phyloP scores from a whole-genome alignment of 495 filamentous ascomycete genomes.

The Rhizodiscina lignyota region DNA sequence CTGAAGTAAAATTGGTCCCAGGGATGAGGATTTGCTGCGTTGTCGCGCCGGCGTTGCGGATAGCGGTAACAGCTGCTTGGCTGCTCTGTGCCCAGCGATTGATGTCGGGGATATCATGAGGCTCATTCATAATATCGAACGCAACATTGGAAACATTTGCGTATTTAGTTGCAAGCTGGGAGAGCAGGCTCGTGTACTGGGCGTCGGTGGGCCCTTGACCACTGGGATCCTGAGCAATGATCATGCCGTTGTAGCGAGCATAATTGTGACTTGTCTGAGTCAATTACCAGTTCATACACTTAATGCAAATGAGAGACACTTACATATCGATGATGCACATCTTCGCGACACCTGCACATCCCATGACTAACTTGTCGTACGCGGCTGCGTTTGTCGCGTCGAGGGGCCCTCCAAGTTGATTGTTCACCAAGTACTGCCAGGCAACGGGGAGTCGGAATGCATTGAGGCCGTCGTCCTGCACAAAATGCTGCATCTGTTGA shows the following conservation, averaged over 20 bases:
- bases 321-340: conserved; percentile 43
- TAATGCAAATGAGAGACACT: no score
- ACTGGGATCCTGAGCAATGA: conserved; percentile 44
- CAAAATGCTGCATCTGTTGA: conserved; percentile 46
- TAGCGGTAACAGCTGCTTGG: conserved; percentile 41
- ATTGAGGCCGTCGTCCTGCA: conserved; percentile 32
- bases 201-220: conserved; percentile 37
- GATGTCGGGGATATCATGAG: conserved; percentile 32
- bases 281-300: no score
- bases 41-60: conserved; percentile 37
- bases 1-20: conserved; percentile 31
- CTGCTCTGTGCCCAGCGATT: conserved; percentile 31
- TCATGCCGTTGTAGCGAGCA: conserved; percentile 38
- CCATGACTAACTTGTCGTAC: conserved; percentile 40
- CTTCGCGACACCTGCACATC: conserved; percentile 35
- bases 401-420: conserved; percentile 29
- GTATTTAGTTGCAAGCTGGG: conserved; percentile 38
- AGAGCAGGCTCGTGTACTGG: conserved; percentile 38
- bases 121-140: conserved; percentile 52
- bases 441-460: conserved; percentile 40
- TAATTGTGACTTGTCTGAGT: no score
- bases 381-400: conserved; percentile 29
- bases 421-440: conserved; percentile 39
- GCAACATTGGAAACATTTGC: conserved; percentile 27
- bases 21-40: conserved; percentile 35